Percentiles rank a stretch among this genome's conserved stretches.
Conservation (phyloP, 2,329 filamentous ascomycete genomes). For the Rosellinia necatrix region DNA sequence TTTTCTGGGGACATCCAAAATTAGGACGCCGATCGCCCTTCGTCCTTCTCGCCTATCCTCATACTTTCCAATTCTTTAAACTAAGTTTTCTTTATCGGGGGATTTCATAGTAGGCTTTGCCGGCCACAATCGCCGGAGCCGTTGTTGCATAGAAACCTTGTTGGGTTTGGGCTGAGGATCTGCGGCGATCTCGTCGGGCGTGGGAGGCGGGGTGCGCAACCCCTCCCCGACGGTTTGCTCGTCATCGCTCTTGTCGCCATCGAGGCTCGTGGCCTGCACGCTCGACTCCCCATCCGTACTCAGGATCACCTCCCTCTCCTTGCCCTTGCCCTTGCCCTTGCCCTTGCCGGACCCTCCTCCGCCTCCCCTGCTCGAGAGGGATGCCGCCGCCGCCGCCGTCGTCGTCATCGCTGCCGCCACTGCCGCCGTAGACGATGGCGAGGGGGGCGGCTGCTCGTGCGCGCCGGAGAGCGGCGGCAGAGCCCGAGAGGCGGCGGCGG, state of each 20-base stretch:
- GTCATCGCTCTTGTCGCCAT: not conserved
- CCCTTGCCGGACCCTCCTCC: not conserved
- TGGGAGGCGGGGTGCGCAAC: not conserved
- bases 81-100: conserved; percentile 13
- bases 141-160: conserved; percentile 19
- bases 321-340: conserved; percentile 7
- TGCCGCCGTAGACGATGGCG: not conserved
- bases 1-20: not conserved
- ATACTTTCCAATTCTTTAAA: not conserved
- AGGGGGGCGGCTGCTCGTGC: not conserved
- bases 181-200: not conserved
- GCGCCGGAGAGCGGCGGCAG: conserved; percentile 8
- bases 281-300: not conserved
- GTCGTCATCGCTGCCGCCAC: too few relatives aligned
- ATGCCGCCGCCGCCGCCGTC: not conserved
- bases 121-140: conserved; percentile 15
- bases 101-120: conserved; percentile 4
- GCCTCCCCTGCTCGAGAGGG: not conserved
- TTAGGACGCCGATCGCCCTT: not conserved
- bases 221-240: not conserved
- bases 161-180: not conserved
- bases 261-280: not conserved
- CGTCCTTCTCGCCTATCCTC: not conserved
- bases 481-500: not conserved
- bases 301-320: conserved; percentile 16